Percentiles rank a stretch among this genome's conserved stretches.
Evolutionary conservation across 176 grass and related monocot genomes (phyloP).

Genomic region (Ampelocalamus luodianensis): DNA sequence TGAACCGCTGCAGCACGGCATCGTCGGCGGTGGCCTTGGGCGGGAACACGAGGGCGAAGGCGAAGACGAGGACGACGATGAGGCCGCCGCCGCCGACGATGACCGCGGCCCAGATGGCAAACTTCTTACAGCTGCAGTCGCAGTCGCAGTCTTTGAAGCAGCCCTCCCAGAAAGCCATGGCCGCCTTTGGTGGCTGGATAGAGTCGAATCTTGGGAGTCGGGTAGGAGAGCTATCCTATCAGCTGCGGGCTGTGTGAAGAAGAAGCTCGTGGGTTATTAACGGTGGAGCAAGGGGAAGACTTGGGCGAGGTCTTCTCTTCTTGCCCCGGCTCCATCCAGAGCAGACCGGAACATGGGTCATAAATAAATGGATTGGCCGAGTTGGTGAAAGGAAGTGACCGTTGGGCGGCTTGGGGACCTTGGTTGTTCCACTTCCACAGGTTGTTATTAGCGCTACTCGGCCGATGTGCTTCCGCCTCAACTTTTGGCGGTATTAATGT

Average conservation of each 20-base stretch:
- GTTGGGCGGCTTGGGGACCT: not conserved
- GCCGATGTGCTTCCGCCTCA: too few species aligned
- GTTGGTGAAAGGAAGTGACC: not conserved
- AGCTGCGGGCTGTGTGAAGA: not conserved
- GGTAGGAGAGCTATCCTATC: not conserved
- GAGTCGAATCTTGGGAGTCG: not conserved
- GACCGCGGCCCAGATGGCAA: conserved; percentile 18
- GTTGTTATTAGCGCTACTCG: too few species aligned
- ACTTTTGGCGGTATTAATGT: too few species aligned
- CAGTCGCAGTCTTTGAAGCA: not conserved
- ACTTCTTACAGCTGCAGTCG: conserved; percentile 1
- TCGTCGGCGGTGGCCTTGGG: conserved; percentile 53
- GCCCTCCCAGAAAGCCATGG: conserved; percentile 27
- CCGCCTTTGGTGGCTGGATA: not conserved
- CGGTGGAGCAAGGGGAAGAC: not conserved
- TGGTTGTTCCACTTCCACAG: too few species aligned
- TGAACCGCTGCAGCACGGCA: conserved; percentile 45
- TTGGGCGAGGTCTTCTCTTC: not conserved
- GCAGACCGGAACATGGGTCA: not conserved
- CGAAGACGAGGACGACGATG: conserved; percentile 43
- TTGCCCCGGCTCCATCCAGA: not conserved
- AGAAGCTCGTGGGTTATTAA: not conserved
- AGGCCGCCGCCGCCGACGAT: not conserved
- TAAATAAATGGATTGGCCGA: not conserved
- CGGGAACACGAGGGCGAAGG: conserved; percentile 50